phyloP scores from a whole-genome alignment of 768 basidiomycete genomes.

The Boletellus emodensis region DNA sequence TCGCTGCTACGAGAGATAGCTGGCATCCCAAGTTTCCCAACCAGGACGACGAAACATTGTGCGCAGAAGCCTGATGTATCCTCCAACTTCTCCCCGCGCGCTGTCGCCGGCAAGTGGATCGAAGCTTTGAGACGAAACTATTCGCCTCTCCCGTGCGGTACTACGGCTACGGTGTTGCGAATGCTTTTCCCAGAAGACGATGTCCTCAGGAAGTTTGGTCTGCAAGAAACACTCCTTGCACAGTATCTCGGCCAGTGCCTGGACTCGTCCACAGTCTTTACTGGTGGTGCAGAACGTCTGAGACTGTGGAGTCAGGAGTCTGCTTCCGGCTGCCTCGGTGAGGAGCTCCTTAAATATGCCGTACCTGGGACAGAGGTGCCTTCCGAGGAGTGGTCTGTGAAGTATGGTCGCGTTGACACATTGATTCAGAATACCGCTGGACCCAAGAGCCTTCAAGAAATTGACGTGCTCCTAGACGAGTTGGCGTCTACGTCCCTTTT shows the following conservation, averaged over 20 bases:
- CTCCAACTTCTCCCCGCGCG: slow-evolving; percentile 34
- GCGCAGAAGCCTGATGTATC: slow-evolving; percentile 1
- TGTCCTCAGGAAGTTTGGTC: slow-evolving; percentile 58
- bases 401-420: slow-evolving; percentile 3
- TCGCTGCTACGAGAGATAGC: slow-evolving; percentile 48
- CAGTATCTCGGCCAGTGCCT: slow-evolving; percentile 47
- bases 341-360: slow-evolving; percentile 48
- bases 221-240: slow-evolving; percentile 64
- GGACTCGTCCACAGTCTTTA: slow-evolving; percentile 34
- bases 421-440: slow-evolving; percentile 19
- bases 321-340: slow-evolving; percentile 65
- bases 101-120: slow-evolving; percentile 44
- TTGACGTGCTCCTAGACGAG: slow-evolving; percentile 69
- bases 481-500: slow-evolving; percentile 65
- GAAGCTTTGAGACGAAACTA: slow-evolving; percentile 38
- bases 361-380: slow-evolving; percentile 35
- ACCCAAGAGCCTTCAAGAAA: slow-evolving; percentile 39
- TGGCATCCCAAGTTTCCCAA: slow-evolving; percentile 24
- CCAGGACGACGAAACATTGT: slow-evolving; percentile 16
- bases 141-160: slow-evolving; percentile 47
- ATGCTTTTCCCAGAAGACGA: slow-evolving; percentile 88
- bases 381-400: background rate
- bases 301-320: slow-evolving; percentile 40
- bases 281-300: slow-evolving; percentile 24
- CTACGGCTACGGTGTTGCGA: slow-evolving; percentile 60